Evolutionary conservation across 768 basidiomycete genomes (phyloP), one percentile per base, ranked within the genome.

Genomic region (Cubamyces sp.): DNA sequence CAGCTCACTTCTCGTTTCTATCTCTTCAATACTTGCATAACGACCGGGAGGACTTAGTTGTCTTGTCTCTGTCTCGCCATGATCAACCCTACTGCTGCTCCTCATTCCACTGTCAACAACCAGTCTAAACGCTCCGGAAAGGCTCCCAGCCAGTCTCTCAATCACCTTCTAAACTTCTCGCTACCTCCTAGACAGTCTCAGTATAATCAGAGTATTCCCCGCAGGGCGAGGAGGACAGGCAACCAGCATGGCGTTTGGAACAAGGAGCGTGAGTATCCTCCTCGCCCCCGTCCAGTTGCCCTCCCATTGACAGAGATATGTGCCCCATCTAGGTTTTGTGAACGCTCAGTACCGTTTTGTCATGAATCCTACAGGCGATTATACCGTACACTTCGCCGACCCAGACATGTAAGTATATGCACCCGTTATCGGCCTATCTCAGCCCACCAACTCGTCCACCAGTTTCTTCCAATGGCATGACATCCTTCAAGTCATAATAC

Each of bases 381-480:
- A 97, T 72, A 93, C 95, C 18, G 96, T 91, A 6, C 95, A 97
- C 74, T 96, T 98, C 72, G 94, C 94, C 43, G 96, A 98, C 74
- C 94, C 97, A 37, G 97, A 99, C 75, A 96, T 98, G 91, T 91
- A 74, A 70, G 92, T 80, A 53, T 80, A 53, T 64, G 49, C 11
- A 57, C 1, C 14, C 19, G 41, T 52, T 71, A 71, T 64, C 64
- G 18, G 43, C 53, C 9, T 54, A 53, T 37, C 62, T 62, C 34
- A 43, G 43, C 52, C 37, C 61, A 47, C 62, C 48, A 50, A 55
- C 21, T 45, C 58, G 57, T 56, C 46, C 63, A 15, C 5, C 62
- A 97, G 95, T 70, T 95, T 90, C 78, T 92, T 96, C 74, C 92
- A 95, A 79, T 97, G 95, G 94, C 85, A 91, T 18, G 94, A 98